Evolutionary conservation across 1,284 basidiomycete genomes (phyloP).

Genomic region (Polyporus tsugae): DNA sequence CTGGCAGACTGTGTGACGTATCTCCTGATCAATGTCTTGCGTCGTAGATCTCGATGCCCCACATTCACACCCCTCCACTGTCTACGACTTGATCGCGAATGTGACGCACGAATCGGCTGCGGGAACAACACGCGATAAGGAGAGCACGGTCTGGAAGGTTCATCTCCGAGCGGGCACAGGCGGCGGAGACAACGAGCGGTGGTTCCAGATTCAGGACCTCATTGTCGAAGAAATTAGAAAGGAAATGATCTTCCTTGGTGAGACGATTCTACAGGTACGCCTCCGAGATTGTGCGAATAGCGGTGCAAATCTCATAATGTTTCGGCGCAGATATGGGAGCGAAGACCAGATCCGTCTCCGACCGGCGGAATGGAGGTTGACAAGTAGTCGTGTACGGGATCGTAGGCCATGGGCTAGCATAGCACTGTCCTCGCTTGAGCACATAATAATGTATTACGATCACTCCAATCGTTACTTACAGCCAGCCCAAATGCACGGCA

Average conservation of each 20-base stretch:
- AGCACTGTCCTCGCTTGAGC: background rate
- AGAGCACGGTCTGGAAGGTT: constrained; percentile 90
- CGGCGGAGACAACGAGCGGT: constrained; percentile 88
- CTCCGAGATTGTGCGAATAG: background rate
- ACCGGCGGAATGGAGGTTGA: constrained; percentile 40
- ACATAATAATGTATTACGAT: background rate
- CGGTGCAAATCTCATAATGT: constrained; percentile 6
- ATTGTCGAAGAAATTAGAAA: constrained; percentile 95
- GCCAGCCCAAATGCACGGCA: background rate
- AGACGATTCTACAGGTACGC: constrained; percentile 91
- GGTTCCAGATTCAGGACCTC: constrained; percentile 97
- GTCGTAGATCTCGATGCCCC: constrained; percentile 78
- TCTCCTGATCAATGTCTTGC: background rate
- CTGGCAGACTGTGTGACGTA: background rate
- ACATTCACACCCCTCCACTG: constrained; percentile 63
- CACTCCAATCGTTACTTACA: background rate
- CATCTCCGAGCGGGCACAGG: constrained; percentile 84
- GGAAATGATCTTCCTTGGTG: constrained; percentile 98
- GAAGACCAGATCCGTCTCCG: constrained; percentile 40
- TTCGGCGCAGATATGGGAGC: constrained; percentile 73
- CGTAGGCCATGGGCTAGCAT: background rate
- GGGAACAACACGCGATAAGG: constrained; percentile 91
- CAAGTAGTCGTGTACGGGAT: constrained; percentile 14
- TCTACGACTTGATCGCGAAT: constrained; percentile 97
- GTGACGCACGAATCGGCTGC: constrained; percentile 95